Evolutionary conservation across 2,329 filamentous ascomycete genomes (phyloP).

Genomic region (Talaromyces sp.): DNA sequence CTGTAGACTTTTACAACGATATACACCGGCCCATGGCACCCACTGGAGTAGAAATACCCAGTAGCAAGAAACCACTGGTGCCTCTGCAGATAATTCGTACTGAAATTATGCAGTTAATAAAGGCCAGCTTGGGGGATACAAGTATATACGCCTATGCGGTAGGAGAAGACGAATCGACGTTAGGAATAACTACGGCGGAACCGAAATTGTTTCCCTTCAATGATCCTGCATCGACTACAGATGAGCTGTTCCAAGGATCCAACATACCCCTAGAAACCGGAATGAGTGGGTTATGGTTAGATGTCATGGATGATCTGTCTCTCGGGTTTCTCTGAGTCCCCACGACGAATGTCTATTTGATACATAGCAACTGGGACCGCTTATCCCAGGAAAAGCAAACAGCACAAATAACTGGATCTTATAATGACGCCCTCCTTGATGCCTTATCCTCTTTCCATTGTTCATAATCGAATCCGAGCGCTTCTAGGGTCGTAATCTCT

Average conservation of each 20-base stretch:
- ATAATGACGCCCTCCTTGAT: background rate
- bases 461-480: background rate
- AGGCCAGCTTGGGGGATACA: slow-evolving; percentile 1
- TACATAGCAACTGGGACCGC: background rate
- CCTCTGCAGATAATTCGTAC: background rate
- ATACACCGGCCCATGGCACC: background rate
- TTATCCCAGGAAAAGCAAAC: background rate
- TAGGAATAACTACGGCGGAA: background rate
- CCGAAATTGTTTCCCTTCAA: background rate
- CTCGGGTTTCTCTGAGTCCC: slow-evolving; percentile 10
- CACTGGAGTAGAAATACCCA: background rate
- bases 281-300: slow-evolving; percentile 7
- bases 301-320: slow-evolving; percentile 11
- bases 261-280: background rate
- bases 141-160: slow-evolving; percentile 5
- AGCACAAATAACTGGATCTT: background rate
- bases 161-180: background rate
- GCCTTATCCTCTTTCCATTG: background rate
- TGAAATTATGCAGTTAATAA: background rate
- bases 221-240: background rate
- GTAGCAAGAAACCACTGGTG: background rate
- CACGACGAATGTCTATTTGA: background rate
- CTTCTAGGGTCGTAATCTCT: background rate
- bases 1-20: background rate
- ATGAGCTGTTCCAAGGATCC: background rate